phyloP scores from a whole-genome alignment of 768 basidiomycete species.

The Pleurotus djamor region DNA sequence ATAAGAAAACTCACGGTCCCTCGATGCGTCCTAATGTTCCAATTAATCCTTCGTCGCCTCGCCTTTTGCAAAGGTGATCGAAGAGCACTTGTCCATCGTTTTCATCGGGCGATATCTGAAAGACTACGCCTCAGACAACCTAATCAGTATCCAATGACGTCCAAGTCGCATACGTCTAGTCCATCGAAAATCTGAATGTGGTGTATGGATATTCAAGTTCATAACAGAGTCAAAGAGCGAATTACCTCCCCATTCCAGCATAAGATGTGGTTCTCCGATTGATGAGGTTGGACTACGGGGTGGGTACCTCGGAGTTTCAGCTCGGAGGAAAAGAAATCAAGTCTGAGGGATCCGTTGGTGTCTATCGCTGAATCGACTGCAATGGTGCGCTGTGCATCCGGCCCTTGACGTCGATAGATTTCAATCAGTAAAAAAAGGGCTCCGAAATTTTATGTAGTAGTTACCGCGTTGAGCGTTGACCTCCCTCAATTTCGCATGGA shows the following conservation, averaged over 20 bases:
- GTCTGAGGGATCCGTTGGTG: slow-evolving; percentile 13
- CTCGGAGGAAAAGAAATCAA: slow-evolving; percentile 73
- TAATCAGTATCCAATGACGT: too few relatives aligned
- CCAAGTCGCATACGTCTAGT: slow-evolving; percentile 48
- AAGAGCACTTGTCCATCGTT: slow-evolving; percentile 71
- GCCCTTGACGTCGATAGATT: slow-evolving; percentile 42
- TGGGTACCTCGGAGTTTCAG: slow-evolving; percentile 64
- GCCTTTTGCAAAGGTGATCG: slow-evolving; percentile 24
- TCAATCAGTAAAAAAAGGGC: not conserved
- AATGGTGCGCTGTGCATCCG: slow-evolving; percentile 52
- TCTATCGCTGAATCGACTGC: slow-evolving; percentile 11
- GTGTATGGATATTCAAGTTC: not conserved
- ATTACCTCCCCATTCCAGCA: slow-evolving; percentile 88
- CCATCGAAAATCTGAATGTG: slow-evolving; percentile 69
- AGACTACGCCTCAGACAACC: too few relatives aligned
- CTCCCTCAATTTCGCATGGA: slow-evolving; percentile 31
- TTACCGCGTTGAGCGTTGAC: slow-evolving; percentile 63
- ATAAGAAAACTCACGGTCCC: slow-evolving; percentile 65
- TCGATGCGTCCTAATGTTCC: slow-evolving; percentile 61
- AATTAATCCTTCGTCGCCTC: slow-evolving; percentile 39
- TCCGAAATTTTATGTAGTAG: slow-evolving; percentile 11
- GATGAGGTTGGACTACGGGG: slow-evolving; percentile 69
- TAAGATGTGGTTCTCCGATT: slow-evolving; percentile 51
- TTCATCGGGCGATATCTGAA: slow-evolving; percentile 54
- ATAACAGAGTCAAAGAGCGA: slow-evolving; percentile 1